phyloP scores from a whole-genome alignment of 1,284 basidiomycete species.

The Cystobasidium pallidum region DNA sequence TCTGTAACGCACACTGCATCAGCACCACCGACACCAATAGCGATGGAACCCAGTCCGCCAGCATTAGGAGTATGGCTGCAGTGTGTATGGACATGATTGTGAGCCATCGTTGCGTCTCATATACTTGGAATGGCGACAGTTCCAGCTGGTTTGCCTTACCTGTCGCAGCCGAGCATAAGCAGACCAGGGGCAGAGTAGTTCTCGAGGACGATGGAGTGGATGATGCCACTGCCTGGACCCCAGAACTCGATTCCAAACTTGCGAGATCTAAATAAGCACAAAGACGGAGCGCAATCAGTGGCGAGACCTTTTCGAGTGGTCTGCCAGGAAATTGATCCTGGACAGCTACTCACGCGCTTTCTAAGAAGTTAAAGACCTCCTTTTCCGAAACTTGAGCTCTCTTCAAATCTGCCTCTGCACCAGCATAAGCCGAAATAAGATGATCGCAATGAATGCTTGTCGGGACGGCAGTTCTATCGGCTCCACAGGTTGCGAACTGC shows the following conservation, averaged over 20 bases:
- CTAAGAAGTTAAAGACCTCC: constrained; percentile 97
- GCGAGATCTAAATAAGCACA: constrained; percentile 59
- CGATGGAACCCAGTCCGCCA: constrained; percentile 94
- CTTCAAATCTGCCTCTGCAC: constrained; percentile 79
- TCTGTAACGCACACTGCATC: constrained; percentile 72
- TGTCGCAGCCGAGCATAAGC: constrained; percentile 71
- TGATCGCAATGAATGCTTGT: constrained; percentile 96
- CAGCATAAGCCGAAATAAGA: constrained; percentile 69
- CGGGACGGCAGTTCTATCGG: constrained; percentile 79
- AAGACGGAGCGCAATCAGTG: not conserved
- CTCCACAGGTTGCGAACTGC: constrained; percentile 98
- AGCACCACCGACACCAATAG: constrained; percentile 97
- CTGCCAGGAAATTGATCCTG: not conserved
- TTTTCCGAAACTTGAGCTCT: constrained; percentile 86
- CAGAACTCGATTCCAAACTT: constrained; percentile 86
- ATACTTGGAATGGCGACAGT: too few species aligned
- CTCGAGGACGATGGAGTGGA: constrained; percentile 98
- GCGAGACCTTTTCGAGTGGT: not conserved
- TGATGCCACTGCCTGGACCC: constrained; percentile 85
- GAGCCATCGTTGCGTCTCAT: too few species aligned
- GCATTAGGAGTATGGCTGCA: constrained; percentile 92
- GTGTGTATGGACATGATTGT: too few species aligned
- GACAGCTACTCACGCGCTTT: constrained; percentile 67
- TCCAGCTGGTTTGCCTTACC: constrained; percentile 1
- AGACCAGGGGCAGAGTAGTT: constrained; percentile 63